A percentile compares a stretch with the other conserved stretches of the same genome.
These are phyloP conservation scores for Aspergillus pseudotamarii DNA, from an alignment of 2,329 filamentous ascomycete genomes.

Conservation along the genomic window DNA sequence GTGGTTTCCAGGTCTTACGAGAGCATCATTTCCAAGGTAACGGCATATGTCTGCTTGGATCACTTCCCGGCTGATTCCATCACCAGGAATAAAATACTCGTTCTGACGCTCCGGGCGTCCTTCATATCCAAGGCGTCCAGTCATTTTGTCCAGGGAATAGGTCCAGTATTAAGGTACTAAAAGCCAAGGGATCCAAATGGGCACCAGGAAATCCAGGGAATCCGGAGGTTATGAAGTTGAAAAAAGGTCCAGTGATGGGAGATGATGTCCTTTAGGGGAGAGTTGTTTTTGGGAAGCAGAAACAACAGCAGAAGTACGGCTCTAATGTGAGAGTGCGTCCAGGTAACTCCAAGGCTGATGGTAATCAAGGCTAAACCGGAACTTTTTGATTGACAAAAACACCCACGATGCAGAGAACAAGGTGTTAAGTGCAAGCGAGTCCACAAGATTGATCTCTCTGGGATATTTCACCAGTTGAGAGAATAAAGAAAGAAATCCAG, in stretches of 20 bases:
- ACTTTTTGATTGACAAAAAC: slow-evolving; percentile 20
- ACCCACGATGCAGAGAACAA: slow-evolving; percentile 21
- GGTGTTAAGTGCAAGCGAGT: slow-evolving; percentile 11
- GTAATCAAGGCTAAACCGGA: slow-evolving; percentile 22
- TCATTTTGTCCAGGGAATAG: slow-evolving; percentile 39
- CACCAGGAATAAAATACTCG: slow-evolving; percentile 78
- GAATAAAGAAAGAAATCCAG: slow-evolving; percentile 24
- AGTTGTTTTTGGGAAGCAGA: slow-evolving; percentile 23
- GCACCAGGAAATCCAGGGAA: slow-evolving; percentile 25
- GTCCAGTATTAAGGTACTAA: slow-evolving; percentile 28
- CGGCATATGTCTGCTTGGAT: slow-evolving; percentile 84
- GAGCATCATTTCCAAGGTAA: slow-evolving; percentile 79
- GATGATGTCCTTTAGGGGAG: slow-evolving; percentile 16
- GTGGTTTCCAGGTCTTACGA: slow-evolving; percentile 74
- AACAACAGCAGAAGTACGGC: slow-evolving; percentile 29
- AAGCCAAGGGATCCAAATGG: slow-evolving; percentile 31
- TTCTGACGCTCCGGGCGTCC: slow-evolving; percentile 55
- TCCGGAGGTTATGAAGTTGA: slow-evolving; percentile 19
- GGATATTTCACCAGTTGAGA: slow-evolving; percentile 13
- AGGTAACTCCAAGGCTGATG: slow-evolving; percentile 26
- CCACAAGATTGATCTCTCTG: slow-evolving; percentile 18
- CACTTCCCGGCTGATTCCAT: slow-evolving; percentile 81
- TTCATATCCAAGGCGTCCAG: slow-evolving; percentile 39
- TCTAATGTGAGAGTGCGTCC: slow-evolving; percentile 28
- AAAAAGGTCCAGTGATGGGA: slow-evolving; percentile 21